Evolutionary conservation across 495 filamentous ascomycete genomes (phyloP).

Genomic region (Aspergillus kassunensis): DNA sequence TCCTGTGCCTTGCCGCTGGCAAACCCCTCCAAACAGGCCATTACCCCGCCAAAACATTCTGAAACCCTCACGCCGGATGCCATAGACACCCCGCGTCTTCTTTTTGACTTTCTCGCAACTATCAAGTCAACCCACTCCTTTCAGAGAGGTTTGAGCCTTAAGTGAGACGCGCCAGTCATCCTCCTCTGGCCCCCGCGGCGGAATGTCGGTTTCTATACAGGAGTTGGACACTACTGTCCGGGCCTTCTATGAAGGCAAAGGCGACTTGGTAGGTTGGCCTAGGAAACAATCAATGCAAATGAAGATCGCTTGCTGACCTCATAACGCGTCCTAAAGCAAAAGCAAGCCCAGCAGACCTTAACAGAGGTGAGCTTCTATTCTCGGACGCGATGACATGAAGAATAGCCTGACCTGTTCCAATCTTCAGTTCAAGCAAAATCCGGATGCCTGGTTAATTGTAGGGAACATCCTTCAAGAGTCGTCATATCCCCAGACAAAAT

Average conservation of each 20-base stretch:
- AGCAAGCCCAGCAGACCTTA: conserved; percentile 86
- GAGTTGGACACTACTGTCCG: conserved; percentile 95
- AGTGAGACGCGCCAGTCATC: conserved; percentile 28
- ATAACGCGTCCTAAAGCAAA: conserved; percentile 73
- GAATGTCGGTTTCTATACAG: conserved; percentile 70
- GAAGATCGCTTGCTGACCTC: conserved; percentile 3
- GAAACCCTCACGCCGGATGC: conserved; percentile 7
- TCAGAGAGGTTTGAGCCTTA: conserved; percentile 6
- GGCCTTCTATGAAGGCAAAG: conserved; percentile 94
- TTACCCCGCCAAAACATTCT: conserved; percentile 34
- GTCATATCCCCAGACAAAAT: conserved; percentile 93
- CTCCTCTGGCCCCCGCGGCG: conserved; percentile 30
- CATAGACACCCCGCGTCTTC: neutral
- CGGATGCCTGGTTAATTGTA: conserved; percentile 94
- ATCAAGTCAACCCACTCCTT: neutral
- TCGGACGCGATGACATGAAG: neutral
- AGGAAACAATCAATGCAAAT: neutral
- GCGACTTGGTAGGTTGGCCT: conserved; percentile 66
- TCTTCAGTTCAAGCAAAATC: conserved; percentile 91
- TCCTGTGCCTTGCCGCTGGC: conserved; percentile 14
- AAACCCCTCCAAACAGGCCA: conserved; percentile 26
- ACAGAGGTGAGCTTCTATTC: conserved; percentile 71
- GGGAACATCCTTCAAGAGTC: conserved; percentile 91
- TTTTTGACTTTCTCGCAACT: conserved; percentile 1
- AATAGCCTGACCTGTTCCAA: conserved; percentile 11